A percentile compares a stretch with the other conserved stretches of the same genome.
phyloP scores from a whole-genome alignment of 225 moss, liverwort and hornwort species.

The Asterella californica region DNA sequence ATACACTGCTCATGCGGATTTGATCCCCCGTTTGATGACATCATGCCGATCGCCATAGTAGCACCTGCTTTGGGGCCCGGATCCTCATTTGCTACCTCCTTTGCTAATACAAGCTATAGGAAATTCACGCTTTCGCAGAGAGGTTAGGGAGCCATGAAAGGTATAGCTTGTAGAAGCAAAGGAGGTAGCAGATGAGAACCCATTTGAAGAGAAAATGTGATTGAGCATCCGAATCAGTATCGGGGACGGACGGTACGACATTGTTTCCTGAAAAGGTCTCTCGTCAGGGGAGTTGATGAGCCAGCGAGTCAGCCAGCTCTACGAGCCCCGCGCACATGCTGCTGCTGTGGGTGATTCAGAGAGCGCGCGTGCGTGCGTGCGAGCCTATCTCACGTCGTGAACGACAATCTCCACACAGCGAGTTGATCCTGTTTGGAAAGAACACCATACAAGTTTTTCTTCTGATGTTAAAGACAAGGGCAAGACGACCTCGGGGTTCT shows the following conservation, averaged over 20 bases:
- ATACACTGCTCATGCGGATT: neutral
- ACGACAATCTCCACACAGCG: slow-evolving; percentile 17
- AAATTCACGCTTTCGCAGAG: slow-evolving; percentile 1
- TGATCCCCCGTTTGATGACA: neutral
- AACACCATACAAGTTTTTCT: slow-evolving; percentile 4
- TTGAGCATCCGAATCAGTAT: neutral
- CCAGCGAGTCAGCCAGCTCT: neutral
- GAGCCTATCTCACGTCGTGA: slow-evolving; percentile 9
- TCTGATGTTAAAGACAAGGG: slow-evolving; percentile 8
- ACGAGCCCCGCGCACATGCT: neutral
- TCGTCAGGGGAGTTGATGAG: slow-evolving; percentile 6
- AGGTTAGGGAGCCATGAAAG: neutral
- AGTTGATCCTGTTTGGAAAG: slow-evolving; percentile 10
- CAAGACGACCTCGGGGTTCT: slow-evolving; percentile 5
- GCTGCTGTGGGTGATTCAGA: slow-evolving; percentile 7
- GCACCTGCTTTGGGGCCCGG: slow-evolving; percentile 15
- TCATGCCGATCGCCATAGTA: neutral
- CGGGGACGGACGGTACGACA: neutral
- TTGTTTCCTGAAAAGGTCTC: neutral
- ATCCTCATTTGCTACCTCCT: slow-evolving; percentile 53
- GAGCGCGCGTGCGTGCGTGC: slow-evolving; percentile 8
- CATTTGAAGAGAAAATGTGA: slow-evolving; percentile 11
- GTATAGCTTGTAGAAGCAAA: slow-evolving; percentile 56
- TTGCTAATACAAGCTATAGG: slow-evolving; percentile 53
- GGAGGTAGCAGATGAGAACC: slow-evolving; percentile 52